phyloP scores from a whole-genome alignment of 805 yeast species.

The Nakazawaea siamensis region DNA sequence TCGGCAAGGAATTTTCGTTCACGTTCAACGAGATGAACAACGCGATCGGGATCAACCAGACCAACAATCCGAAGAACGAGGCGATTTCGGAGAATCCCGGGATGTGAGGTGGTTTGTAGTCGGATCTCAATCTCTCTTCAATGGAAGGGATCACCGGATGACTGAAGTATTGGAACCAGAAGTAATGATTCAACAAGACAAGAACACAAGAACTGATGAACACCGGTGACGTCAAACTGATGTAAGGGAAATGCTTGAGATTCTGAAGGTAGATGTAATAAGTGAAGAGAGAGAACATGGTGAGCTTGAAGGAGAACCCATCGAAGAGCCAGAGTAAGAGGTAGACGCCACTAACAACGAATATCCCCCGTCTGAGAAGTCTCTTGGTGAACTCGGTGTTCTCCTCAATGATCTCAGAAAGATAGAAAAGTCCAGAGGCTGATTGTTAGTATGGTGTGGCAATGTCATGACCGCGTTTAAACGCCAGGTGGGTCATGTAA shows the following conservation, averaged over 20 bases:
- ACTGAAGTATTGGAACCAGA: slow-evolving; percentile 86
- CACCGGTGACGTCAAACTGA: slow-evolving; percentile 60
- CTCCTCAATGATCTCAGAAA: slow-evolving; percentile 90
- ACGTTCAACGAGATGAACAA: slow-evolving; percentile 88
- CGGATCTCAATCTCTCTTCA: slow-evolving; percentile 46
- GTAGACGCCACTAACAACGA: slow-evolving; percentile 46
- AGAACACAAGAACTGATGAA: slow-evolving; percentile 65
- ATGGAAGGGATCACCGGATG: slow-evolving; percentile 67
- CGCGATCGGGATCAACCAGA: slow-evolving; percentile 93
- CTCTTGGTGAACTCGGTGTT: slow-evolving; percentile 80
- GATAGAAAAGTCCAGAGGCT: slow-evolving; percentile 89
- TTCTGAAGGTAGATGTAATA: slow-evolving; percentile 72
- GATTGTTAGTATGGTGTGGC: background rate
- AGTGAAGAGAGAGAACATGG: slow-evolving; percentile 60
- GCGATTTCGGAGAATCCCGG: slow-evolving; percentile 86
- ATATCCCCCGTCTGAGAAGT: slow-evolving; percentile 55
- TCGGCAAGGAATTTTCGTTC: slow-evolving; percentile 80
- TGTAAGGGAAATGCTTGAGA: slow-evolving; percentile 75
- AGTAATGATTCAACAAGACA: slow-evolving; percentile 72
- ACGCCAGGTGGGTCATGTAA: no score
- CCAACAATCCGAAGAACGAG: slow-evolving; percentile 88
- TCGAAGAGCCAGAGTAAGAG: slow-evolving; percentile 62
- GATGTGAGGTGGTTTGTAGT: slow-evolving; percentile 54
- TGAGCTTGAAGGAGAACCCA: slow-evolving; percentile 65
- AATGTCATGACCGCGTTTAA: no score